Base-by-base conservation (phyloP, 2,329 filamentous ascomycete genomes). In the Ophiostoma himal-ulmi region DNA sequence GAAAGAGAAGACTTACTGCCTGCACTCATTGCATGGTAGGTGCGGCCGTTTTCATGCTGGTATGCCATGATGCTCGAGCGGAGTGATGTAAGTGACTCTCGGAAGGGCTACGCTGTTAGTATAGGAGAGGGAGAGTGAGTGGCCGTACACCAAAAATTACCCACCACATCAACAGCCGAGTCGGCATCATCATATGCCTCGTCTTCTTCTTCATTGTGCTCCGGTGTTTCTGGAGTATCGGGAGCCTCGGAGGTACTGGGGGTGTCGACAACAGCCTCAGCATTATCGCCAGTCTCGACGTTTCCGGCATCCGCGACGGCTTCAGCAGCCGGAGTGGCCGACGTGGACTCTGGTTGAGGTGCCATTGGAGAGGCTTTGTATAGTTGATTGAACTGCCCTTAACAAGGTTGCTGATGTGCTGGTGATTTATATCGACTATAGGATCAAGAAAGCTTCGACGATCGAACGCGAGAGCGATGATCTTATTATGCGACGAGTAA, bases 1-100 rank as follows among this genome's bases (percentile, higher is more conserved):
- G 41, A 57, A 10, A 10, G 20, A 13, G 6, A 17, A 39, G 6
- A 70, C 74, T 17, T 73, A 75, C 74, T 75, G 22, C 74, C 74
- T 17, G 74, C 74, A n/a, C 74, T 75, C 71, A 75, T 70, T 5
- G 74, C 72, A 26, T 75, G 74, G 68, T 75, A 75, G 5, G 74
- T 75, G 60, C 74, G 72, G 44, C 74, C 75, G 70, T 75, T 75
- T 60, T 75, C 75, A 20, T 74, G 71, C 37, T 74, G 75, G 69
- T 70, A 75, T 7, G 72, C 72, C 37, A 74, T 68, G 34, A 75
- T 73, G 69, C 75, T 75, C 20, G 74, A 74, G 26, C 72, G 72
- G 2, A 75, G 69, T 22, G 74, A 75, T 7, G 73, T 71, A 26
- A 75, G 71, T 1, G 75, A 75, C 26, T 74, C 72, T 37, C 64